These are phyloP conservation scores for Ophiorrhiza pumila DNA, from an alignment of 257 asterid genomes.

Conservation along the genomic window DNA sequence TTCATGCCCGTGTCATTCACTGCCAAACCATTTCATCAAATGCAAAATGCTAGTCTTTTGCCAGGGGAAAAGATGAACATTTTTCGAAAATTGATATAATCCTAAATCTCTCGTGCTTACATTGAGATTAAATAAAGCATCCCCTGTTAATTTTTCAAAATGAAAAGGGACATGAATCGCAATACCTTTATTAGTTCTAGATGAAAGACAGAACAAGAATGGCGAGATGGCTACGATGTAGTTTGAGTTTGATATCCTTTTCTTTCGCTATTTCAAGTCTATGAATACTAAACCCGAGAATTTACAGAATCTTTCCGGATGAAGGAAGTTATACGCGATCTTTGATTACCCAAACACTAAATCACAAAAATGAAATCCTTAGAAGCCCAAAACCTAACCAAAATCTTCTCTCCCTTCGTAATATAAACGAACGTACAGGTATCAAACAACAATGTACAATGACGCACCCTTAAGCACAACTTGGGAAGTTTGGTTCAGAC, in stretches of 20 bases:
- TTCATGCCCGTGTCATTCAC: not conserved
- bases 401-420: not conserved
- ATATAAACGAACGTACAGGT: too few species aligned
- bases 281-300: not conserved
- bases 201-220: not conserved
- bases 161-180: not conserved
- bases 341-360: not conserved
- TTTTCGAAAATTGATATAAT: not conserved
- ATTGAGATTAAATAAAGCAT: not conserved
- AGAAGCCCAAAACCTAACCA: constrained; percentile 19
- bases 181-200: constrained; percentile 1
- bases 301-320: too few species aligned
- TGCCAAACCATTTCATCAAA: not conserved
- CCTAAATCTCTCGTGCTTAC: not conserved
- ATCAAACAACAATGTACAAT: not conserved
- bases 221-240: not conserved
- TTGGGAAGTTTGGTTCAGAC: constrained; percentile 33
- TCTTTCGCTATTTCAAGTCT: not conserved
- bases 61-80: not conserved
- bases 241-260: not conserved
- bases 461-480: constrained; percentile 15
- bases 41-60: not conserved
- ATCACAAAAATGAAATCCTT: constrained; percentile 2
- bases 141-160: not conserved
- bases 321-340: constrained; percentile 1